phyloP scores from a whole-genome alignment of 202 grass and related monocot genomes.

The Dendrocalamus latiflorus region DNA sequence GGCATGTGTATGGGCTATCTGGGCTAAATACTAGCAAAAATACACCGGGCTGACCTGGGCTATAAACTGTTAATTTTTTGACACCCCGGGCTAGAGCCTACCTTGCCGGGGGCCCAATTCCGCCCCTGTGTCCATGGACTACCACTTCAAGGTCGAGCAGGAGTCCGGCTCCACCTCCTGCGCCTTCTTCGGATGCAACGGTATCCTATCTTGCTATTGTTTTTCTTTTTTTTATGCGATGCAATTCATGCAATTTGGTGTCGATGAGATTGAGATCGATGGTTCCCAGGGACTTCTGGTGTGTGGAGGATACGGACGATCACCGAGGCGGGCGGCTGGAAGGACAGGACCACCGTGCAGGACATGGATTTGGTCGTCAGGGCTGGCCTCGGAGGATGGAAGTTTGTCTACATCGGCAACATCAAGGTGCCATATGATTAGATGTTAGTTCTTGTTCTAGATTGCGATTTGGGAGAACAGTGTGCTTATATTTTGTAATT shows the following conservation, averaged over 20 bases:
- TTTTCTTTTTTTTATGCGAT: not conserved
- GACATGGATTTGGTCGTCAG: slow-evolving; percentile 48
- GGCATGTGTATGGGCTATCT: no score
- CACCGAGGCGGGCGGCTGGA: slow-evolving; percentile 41
- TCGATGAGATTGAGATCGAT: not conserved
- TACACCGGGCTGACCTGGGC: no score
- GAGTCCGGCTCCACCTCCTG: slow-evolving; percentile 36
- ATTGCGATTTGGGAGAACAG: no score
- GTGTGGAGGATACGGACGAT: slow-evolving; percentile 47
- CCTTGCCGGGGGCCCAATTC: no score
- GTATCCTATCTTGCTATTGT: not conserved
- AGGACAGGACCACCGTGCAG: slow-evolving; percentile 48
- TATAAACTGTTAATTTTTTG: no score
- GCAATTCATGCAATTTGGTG: not conserved
- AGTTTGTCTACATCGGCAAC: slow-evolving; percentile 39
- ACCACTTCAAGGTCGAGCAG: slow-evolving; percentile 51
- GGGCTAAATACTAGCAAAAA: no score
- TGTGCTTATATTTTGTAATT: not conserved
- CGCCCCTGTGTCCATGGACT: no score
- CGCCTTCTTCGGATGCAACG: slow-evolving; percentile 50
- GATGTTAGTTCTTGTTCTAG: not conserved
- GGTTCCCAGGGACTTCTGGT: slow-evolving; percentile 28
- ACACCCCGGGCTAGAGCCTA: no score
- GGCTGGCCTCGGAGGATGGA: slow-evolving; percentile 40
- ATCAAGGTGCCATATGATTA: slow-evolving; percentile 24